Conservation (phyloP, 2,329 filamentous ascomycete genomes). For the Cytospora schulzeri region DNA sequence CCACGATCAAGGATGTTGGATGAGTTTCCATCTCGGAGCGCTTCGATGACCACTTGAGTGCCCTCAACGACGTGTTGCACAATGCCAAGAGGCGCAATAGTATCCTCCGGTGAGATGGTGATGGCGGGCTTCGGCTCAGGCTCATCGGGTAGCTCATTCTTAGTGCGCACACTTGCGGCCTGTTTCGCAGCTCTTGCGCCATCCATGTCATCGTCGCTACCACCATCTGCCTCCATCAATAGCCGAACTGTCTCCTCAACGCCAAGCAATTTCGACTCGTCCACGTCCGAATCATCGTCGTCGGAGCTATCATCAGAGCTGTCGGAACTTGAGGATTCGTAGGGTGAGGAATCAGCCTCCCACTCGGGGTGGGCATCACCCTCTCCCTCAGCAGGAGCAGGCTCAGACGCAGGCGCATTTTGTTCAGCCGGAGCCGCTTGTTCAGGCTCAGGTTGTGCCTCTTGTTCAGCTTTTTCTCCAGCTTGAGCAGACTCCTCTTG, state of each 20-base stretch:
- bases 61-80: constrained; percentile 80
- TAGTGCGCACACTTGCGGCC: constrained; percentile 66
- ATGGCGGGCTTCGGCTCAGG: constrained; percentile 75
- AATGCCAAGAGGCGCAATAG: constrained; percentile 72
- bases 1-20: constrained; percentile 83
- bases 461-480: neutral
- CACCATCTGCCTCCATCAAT: constrained; percentile 80
- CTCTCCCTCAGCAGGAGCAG: neutral
- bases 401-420: neutral
- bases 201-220: constrained; percentile 75
- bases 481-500: neutral
- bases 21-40: constrained; percentile 70
- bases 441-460: neutral
- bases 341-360: constrained; percentile 79
- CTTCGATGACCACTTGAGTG: constrained; percentile 72
- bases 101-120: constrained; percentile 74
- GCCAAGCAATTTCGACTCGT: constrained; percentile 65
- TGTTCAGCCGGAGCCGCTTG: neutral
- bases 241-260: constrained; percentile 83
- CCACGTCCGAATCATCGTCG: constrained; percentile 63
- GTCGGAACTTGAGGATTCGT: constrained; percentile 66
- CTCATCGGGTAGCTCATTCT: constrained; percentile 74
- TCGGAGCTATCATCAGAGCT: constrained; percentile 61
- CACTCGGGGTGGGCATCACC: constrained; percentile 67
- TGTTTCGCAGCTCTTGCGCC: constrained; percentile 47